A percentile compares a stretch with the other conserved stretches of the same genome.
These are phyloP conservation scores for Haplosporangium sp. DNA, from an alignment of 371 early-diverging fungal genomes.

Conservation along the genomic window DNA sequence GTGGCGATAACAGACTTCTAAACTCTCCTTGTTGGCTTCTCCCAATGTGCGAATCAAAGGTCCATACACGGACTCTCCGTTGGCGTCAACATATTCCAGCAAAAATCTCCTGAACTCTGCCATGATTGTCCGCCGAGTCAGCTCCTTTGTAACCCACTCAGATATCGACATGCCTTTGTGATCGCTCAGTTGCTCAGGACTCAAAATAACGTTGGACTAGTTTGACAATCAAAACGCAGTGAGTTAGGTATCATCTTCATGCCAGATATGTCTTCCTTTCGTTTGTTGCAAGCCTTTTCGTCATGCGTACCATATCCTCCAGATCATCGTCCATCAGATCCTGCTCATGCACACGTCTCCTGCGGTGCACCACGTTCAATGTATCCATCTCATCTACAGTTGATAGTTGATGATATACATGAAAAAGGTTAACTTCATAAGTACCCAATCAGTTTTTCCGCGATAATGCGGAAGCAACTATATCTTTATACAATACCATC, in stretches of 20 bases:
- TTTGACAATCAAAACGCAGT: not conserved
- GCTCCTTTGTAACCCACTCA: conserved; percentile 84
- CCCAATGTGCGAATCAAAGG: conserved; percentile 91
- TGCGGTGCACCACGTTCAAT: conserved; percentile 70
- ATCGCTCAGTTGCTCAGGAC: conserved; percentile 62
- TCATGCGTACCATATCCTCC: conserved; percentile 65
- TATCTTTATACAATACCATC: conserved; percentile 71
- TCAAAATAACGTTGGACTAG: conserved; percentile 65
- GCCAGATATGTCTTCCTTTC: not conserved
- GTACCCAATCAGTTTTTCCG: no score
- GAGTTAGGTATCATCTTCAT: not conserved
- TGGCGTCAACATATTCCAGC: conserved; percentile 83
- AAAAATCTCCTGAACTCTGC: conserved; percentile 91
- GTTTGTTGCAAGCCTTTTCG: not conserved
- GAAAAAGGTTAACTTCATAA: not conserved
- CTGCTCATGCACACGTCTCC: conserved; percentile 67
- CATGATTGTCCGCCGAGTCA: conserved; percentile 82
- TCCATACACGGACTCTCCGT: conserved; percentile 93
- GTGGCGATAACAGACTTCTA: conserved; percentile 91
- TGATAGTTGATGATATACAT: no score
- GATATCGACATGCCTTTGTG: conserved; percentile 66
- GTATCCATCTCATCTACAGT: conserved; percentile 64
- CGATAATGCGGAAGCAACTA: no score
- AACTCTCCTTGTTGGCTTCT: conserved; percentile 89
- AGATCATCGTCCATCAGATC: conserved; percentile 69